phyloP scores from a whole-genome alignment of 2,329 filamentous ascomycete genomes.

The Neophaeococcomyces aloes region DNA sequence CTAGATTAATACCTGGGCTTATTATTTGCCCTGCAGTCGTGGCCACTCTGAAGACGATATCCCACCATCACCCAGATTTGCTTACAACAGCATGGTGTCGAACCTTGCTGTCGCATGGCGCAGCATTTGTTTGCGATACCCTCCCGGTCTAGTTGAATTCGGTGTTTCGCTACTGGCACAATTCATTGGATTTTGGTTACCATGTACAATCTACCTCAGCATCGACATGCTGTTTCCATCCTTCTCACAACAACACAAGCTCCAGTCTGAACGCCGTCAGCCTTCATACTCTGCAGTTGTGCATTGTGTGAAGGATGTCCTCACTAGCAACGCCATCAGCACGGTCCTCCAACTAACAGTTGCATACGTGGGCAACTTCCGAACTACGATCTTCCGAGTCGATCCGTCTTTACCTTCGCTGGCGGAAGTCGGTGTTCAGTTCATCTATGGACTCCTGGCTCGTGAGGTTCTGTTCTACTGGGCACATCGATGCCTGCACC shows the following conservation, averaged over 20 bases:
- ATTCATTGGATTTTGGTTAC: conserved; percentile 23
- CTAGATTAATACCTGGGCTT: no score
- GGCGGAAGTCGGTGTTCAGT: conserved; percentile 31
- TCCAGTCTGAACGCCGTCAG: conserved; percentile 16
- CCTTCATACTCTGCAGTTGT: conserved; percentile 11
- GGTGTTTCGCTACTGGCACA: conserved; percentile 38
- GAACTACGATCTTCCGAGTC: conserved; percentile 28
- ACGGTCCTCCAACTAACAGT: background rate
- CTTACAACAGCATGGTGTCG: background rate
- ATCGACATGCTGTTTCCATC: conserved; percentile 13
- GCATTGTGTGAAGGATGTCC: conserved; percentile 11
- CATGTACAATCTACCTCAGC: conserved; percentile 12
- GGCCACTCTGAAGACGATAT: no score
- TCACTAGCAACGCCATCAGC: background rate
- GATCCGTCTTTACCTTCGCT: conserved; percentile 29
- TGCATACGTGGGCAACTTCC: background rate
- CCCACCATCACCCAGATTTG: no score
- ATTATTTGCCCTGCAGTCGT: no score
- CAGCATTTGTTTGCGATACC: conserved; percentile 3
- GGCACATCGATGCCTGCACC: conserved; percentile 44
- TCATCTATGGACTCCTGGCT: conserved; percentile 32
- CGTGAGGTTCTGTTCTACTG: conserved; percentile 49
- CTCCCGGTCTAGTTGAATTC: conserved; percentile 15
- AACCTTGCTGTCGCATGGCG: background rate
- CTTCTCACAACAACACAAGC: conserved; percentile 18